Base-by-base conservation (phyloP, 148 eudicot species). In the Amaranthus palmeri region DNA sequence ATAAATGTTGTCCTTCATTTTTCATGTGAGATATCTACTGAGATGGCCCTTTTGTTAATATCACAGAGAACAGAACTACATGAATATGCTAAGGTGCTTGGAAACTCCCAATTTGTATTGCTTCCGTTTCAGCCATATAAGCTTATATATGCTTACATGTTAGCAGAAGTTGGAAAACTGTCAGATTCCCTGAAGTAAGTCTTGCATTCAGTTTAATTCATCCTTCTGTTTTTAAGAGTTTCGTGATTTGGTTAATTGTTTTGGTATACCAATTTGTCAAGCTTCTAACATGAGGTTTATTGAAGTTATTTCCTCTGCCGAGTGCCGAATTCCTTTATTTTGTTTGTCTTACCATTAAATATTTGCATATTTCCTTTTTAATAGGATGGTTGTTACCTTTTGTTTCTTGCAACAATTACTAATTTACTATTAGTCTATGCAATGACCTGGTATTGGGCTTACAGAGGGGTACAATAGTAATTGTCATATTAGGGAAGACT, bases 161-260 rank as follows among this genome's bases (percentile, higher is more conserved):
- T 92, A 83, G 97, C 96, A 18, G 96, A 92, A 87, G 92, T 92
- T 72, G 97, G 97, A 63, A 92, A 83, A 74, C 18, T 90, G 52
- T 77, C 97, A 36, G 97, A 92, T 62, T 86, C 97, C 41, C 67
- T 90, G 76, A 92, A 92, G 97, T 92, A 92, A 47, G 90, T 68
- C 2, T 46, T 67, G 46, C 17, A 14, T 40, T 15, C 36, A 18
- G 45, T n/a, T 53, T 63, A 49, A 61, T 36, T 51, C 36, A 14
- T 41, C 5, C 41, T 40, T 10, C 4, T 65, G 10, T 55, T 66
- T 10, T 17, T 12, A 42, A 50, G 10, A 15, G 11, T n/a, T 17
- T 8, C 14, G 7, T 62, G 48, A 62, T 6, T 36, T 42, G 40
- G n/a, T 56, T 56, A 47, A 4, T 8, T 46, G 1, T 13, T 6